These are phyloP conservation scores for Colletotrichum sp. DNA, from an alignment of 2,329 filamentous ascomycete species.

Conservation along the genomic window DNA sequence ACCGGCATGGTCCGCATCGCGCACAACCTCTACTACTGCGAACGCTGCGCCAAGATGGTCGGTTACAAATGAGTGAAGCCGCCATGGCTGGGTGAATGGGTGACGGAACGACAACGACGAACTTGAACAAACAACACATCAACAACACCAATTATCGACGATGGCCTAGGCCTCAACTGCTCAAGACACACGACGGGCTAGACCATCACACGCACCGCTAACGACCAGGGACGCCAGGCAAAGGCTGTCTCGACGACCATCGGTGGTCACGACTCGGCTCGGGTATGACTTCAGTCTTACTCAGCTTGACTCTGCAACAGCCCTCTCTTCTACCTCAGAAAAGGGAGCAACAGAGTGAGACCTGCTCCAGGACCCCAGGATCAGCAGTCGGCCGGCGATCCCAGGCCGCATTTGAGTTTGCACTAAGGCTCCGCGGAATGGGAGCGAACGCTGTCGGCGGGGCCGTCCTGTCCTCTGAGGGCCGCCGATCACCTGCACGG, in stretches of 20 bases:
- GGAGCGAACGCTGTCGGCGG: not conserved
- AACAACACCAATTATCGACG: not conserved
- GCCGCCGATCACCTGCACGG: not conserved
- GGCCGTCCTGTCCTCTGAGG: not conserved
- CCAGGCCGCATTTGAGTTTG: not conserved
- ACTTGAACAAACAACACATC: not conserved
- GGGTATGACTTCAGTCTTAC: not conserved
- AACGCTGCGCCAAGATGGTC: conserved; percentile 66
- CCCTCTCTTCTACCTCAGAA: not conserved
- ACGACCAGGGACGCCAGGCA: not conserved
- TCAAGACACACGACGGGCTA: not conserved
- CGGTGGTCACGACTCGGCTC: not conserved
- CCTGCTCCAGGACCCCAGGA: not conserved
- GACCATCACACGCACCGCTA: not conserved
- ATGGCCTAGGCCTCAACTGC: not conserved
- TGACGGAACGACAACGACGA: not conserved
- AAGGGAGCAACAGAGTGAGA: not conserved
- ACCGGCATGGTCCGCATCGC: conserved; percentile 70
- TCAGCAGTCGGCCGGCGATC: not conserved
- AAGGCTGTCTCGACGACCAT: not conserved
- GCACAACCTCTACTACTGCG: conserved; percentile 71
- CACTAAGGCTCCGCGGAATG: not conserved
- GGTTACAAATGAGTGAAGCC: conserved; percentile 60
- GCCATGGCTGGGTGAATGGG: not conserved
- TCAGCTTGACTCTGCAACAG: not conserved